phyloP scores from a whole-genome alignment of 345 rosid species.

The Bretschneidera sinensis region DNA sequence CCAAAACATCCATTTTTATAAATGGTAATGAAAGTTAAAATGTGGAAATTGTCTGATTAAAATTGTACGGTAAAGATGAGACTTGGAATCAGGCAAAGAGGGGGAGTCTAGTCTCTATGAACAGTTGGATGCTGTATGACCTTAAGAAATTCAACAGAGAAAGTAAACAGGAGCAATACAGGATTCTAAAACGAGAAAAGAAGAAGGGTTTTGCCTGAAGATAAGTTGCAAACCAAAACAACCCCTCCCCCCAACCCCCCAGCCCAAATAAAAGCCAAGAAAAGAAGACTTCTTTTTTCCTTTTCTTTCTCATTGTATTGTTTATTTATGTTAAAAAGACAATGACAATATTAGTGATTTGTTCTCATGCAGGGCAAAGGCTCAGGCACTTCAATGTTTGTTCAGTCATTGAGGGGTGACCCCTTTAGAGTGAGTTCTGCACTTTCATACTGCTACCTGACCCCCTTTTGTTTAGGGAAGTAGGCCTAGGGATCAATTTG shows the following conservation, averaged over 20 bases:
- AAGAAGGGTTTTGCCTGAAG: too few relatives aligned
- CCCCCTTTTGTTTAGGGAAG: background rate
- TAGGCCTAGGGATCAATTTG: background rate
- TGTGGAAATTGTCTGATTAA: background rate
- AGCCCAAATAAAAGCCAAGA: background rate
- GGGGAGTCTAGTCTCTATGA: too few relatives aligned
- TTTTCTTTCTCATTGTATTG: background rate
- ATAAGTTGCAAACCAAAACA: too few relatives aligned
- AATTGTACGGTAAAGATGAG: too few relatives aligned
- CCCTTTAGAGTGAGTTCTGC: slow-evolving; percentile 45
- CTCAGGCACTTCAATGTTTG: slow-evolving; percentile 35
- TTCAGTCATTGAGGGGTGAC: slow-evolving; percentile 57
- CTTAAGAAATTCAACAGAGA: too few relatives aligned
- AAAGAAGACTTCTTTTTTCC: background rate
- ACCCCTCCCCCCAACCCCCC: background rate
- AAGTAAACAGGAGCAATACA: too few relatives aligned
- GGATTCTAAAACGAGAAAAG: too few relatives aligned
- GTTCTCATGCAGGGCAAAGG: slow-evolving; percentile 26
- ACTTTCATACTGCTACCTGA: background rate
- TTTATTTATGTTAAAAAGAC: background rate
- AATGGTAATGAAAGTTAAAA: too few relatives aligned
- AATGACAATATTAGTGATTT: slow-evolving; percentile 5
- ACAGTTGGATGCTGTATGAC: too few relatives aligned
- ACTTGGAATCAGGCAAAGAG: too few relatives aligned
- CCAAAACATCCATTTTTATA: background rate